Evolutionary conservation across 192 early-diverging fungal species (phyloP), one percentile per base, ranked within the genome.

Genomic region (Allomyces macrogynus): DNA sequence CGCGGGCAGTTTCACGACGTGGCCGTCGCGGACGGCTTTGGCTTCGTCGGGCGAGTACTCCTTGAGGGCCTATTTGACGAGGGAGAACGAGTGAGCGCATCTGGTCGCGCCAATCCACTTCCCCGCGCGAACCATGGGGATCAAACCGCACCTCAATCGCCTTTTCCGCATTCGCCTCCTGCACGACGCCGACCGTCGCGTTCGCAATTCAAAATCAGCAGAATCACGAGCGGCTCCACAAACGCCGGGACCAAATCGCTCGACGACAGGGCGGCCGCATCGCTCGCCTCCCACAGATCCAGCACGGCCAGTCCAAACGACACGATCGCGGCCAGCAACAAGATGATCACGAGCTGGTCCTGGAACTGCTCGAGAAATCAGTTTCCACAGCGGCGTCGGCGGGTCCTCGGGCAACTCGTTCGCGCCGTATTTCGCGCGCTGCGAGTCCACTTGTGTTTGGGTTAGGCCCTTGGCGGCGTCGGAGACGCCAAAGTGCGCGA

Each of bases 151-250:
- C 87, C 73, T 95, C 91, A 71, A 99, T 97, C 24, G 96, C 93
- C 69, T 90, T 89, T 77, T 97, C 96, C 24, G 96, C 94, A 60
- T 88, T 95, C 20, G 84, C 82, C 77, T 99, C 96, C 76, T 99
- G 94, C 25, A 95, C 74, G 18, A 97, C 93, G 64, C 96, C 96
- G 40, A 99, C 94, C 9, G 86, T 87, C 5, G 96, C 93, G 69
- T 99, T 99, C 61, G 93, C 93, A 69, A 99, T 89, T n/a, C 67
- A 99, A 77, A 68, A 99, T 99, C 63, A 99, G 77, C 64, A 99
- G 77, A 70, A 99, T 99, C 22, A 99, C 96, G 65, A 92, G 77
- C 5, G 96, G 96, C 76, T 99, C 96, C 24, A 99, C 94, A 79
- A 89, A 97, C 11, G 93, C 95, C 4, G 96, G 90, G 23, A 74